Evolutionary conservation across 2,329 filamentous ascomycete genomes (phyloP).

Genomic region (Neocatenulostroma microsporum): DNA sequence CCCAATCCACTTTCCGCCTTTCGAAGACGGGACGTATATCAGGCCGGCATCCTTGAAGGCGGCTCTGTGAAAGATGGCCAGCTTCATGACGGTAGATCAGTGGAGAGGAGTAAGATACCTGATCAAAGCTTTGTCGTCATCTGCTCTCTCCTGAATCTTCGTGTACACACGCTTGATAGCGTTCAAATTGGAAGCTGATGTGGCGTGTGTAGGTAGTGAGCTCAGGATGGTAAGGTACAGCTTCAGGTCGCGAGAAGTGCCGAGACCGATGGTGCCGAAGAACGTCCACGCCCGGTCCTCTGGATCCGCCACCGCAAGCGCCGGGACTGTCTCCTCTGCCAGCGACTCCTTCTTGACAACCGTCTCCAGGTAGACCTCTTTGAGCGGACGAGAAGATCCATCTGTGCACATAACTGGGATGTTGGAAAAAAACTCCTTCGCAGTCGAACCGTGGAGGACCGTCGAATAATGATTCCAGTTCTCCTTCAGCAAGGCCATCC

Average conservation of each 20-base stretch:
- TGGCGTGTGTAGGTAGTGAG: not conserved
- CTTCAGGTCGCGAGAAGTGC: not conserved
- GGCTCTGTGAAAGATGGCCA: too few species aligned
- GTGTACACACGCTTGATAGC: slow-evolving; percentile 1
- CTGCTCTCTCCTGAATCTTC: not conserved
- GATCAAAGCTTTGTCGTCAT: not conserved
- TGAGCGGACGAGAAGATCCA: not conserved
- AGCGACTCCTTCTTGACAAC: not conserved
- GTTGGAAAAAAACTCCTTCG: not conserved
- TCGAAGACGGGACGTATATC: too few species aligned
- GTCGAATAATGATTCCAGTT: slow-evolving; percentile 2
- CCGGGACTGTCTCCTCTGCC: not conserved
- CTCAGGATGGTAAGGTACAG: not conserved
- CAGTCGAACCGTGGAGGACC: not conserved
- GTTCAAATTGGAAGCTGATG: not conserved
- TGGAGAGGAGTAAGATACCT: too few species aligned
- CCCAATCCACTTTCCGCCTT: not conserved
- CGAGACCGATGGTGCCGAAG: not conserved
- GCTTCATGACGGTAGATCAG: too few species aligned
- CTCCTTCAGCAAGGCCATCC: slow-evolving; percentile 3
- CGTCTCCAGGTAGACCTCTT: slow-evolving; percentile 1
- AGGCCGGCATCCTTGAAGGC: too few species aligned
- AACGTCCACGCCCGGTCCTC: not conserved
- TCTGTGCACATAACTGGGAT: not conserved
- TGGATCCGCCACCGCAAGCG: not conserved